Evolutionary conservation across 805 yeast species (phyloP).

Genomic region (Clavispora phyllophila): DNA sequence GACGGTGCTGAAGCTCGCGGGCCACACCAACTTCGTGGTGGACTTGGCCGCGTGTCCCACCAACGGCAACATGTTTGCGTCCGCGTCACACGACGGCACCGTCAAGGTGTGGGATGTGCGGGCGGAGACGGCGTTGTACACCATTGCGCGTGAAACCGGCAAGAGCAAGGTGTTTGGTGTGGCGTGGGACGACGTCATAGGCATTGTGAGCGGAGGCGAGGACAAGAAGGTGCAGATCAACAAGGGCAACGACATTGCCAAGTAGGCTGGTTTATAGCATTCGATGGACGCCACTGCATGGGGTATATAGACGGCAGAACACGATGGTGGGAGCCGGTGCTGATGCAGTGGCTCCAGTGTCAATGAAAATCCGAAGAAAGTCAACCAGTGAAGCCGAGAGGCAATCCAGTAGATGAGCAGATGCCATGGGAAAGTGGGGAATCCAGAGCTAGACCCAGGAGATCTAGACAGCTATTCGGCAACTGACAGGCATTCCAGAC

Average conservation of each 20-base stretch:
- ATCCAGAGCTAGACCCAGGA: no score
- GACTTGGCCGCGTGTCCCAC: conserved; percentile 69
- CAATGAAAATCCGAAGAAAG: no score
- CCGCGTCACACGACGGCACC: conserved; percentile 96
- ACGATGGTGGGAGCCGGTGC: no score
- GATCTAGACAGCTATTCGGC: no score
- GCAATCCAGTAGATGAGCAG: no score
- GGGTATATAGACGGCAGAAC: no score
- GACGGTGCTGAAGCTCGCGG: conserved; percentile 68
- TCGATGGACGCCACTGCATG: no score
- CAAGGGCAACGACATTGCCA: conserved; percentile 29
- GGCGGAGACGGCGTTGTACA: conserved; percentile 74
- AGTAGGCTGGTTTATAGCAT: conserved; percentile 8
- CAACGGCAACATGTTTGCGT: conserved; percentile 75
- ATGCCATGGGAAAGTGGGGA: no score
- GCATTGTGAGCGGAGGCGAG: conserved; percentile 89
- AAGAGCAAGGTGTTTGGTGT: conserved; percentile 75
- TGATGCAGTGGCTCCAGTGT: no score
- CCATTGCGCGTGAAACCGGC: conserved; percentile 67
- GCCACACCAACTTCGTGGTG: conserved; percentile 90
- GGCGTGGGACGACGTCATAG: conserved; percentile 74
- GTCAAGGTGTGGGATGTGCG: conserved; percentile 94
- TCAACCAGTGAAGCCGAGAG: no score
- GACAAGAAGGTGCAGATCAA: conserved; percentile 91
- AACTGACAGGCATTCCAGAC: no score